These are phyloP conservation scores for Fraxinus albicans DNA, from an alignment of 305 asterid species.

Conservation along the genomic window DNA sequence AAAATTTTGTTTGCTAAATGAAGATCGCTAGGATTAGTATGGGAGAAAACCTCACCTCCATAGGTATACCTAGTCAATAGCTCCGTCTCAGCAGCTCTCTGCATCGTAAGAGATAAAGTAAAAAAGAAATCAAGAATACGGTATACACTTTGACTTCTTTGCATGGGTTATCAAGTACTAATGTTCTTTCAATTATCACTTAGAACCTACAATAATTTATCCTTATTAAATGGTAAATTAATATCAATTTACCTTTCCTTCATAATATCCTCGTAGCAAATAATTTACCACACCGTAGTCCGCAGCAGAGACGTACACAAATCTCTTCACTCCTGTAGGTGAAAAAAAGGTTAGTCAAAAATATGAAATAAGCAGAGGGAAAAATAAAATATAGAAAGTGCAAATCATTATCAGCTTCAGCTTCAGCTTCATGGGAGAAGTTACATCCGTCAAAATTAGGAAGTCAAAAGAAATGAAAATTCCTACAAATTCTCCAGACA, in stretches of 20 bases:
- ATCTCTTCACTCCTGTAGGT: slow-evolving; percentile 63
- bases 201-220: slow-evolving; percentile 10
- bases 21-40: background rate
- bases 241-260: slow-evolving; percentile 70
- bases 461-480: background rate
- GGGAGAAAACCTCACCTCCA: slow-evolving; percentile 59
- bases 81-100: slow-evolving; percentile 98
- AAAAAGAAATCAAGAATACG: background rate
- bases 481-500: background rate
- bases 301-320: slow-evolving; percentile 77
- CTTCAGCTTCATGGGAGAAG: background rate
- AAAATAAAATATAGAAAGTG: slow-evolving; percentile 11
- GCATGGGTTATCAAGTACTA: background rate
- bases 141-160: background rate
- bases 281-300: slow-evolving; percentile 72
- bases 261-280: slow-evolving; percentile 67
- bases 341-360: background rate
- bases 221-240: slow-evolving; percentile 13
- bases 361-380: background rate
- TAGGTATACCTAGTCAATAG: slow-evolving; percentile 76
- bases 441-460: background rate
- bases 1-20: background rate
- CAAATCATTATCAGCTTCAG: background rate
- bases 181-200: background rate
- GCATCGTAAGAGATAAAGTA: slow-evolving; percentile 27